A percentile compares a stretch with the other conserved stretches of the same genome.
These are phyloP conservation scores for Neurospora hispaniola DNA, from an alignment of 495 filamentous ascomycete genomes.

Conservation along the genomic window DNA sequence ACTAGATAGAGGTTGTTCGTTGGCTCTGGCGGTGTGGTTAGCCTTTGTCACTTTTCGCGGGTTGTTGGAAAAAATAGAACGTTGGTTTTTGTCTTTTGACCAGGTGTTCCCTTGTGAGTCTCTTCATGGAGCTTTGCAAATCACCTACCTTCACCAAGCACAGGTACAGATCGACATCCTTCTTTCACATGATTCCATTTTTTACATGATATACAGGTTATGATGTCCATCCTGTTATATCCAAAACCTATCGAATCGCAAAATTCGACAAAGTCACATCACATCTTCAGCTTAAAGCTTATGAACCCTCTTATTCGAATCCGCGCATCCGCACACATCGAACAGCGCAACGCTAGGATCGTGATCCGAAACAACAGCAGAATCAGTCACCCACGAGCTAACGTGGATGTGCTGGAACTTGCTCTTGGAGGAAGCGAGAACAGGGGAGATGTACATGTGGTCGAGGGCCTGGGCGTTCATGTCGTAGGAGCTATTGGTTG, in stretches of 20 bases:
- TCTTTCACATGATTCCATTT: not conserved
- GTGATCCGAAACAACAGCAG: conserved; percentile 44
- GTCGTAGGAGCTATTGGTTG: conserved; percentile 19
- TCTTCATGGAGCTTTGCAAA: not conserved
- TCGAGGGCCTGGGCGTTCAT: conserved; percentile 43
- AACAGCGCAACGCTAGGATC: conserved; percentile 48
- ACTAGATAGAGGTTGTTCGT: not conserved
- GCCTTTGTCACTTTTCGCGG: not conserved
- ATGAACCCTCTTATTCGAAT: not conserved
- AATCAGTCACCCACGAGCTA: conserved; percentile 44
- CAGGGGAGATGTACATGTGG: conserved; percentile 47
- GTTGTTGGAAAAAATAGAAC: not conserved
- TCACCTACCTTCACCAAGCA: not conserved
- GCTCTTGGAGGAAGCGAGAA: conserved; percentile 13
- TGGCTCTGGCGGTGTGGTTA: not conserved
- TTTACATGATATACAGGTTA: not conserved
- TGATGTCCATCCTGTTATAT: not conserved
- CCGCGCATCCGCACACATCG: conserved; percentile 34
- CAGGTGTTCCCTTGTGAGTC: not conserved
- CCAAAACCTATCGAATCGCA: not conserved
- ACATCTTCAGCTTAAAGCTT: not conserved
- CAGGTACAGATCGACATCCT: not conserved
- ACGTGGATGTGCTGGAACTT: conserved; percentile 51
- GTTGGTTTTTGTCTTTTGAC: not conserved
- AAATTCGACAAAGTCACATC: not conserved